Conservation (phyloP, 75 land plant species). For the Pinus taeda region DNA sequence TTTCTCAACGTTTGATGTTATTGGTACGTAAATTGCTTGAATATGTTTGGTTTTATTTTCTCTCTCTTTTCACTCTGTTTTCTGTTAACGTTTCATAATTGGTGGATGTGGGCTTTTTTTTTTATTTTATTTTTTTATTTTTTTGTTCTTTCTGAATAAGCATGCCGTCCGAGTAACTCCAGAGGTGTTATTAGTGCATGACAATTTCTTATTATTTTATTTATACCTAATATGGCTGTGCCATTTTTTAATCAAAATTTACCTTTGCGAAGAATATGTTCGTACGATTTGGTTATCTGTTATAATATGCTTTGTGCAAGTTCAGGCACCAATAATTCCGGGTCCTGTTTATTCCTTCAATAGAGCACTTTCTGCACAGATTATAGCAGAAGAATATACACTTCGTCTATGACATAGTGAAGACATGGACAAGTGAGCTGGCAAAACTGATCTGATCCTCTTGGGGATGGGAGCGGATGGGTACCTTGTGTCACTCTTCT, state of each 20-base stretch:
- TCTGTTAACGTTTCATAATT: too few species aligned
- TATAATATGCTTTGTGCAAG: neutral
- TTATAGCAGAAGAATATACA: constrained; percentile 44
- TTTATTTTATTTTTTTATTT: too few species aligned
- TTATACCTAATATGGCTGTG: neutral
- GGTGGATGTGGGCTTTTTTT: too few species aligned
- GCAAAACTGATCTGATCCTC: constrained; percentile 43
- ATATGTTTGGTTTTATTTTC: too few species aligned
- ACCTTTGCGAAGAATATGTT: neutral
- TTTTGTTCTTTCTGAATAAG: too few species aligned
- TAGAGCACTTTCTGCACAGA: constrained; percentile 25
- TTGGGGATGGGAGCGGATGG: constrained; percentile 51
- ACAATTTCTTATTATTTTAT: neutral
- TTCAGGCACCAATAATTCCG: constrained; percentile 43
- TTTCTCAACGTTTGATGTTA: too few species aligned
- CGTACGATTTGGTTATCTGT: neutral
- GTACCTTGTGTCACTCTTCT: constrained; percentile 47
- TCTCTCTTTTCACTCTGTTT: too few species aligned
- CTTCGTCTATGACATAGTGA: constrained; percentile 31
- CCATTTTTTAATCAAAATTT: neutral
- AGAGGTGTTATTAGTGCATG: neutral
- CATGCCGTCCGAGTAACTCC: neutral
- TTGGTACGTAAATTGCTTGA: too few species aligned
- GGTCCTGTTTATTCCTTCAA: constrained; percentile 35
- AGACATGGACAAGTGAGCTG: constrained; percentile 15